phyloP scores from a whole-genome alignment of 257 asterid species.

The Penstemon barbatus region DNA sequence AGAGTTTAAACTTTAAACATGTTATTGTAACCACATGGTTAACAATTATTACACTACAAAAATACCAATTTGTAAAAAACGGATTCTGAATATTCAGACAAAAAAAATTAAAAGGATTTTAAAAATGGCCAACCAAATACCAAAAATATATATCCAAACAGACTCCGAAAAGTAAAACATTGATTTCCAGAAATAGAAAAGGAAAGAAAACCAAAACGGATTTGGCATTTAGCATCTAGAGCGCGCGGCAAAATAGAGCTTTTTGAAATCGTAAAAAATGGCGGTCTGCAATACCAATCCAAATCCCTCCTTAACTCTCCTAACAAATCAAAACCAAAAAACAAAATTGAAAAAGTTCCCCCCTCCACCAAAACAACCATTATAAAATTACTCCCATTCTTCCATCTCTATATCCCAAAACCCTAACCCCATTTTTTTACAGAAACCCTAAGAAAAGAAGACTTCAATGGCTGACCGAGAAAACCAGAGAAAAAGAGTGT shows the following conservation, averaged over 20 bases:
- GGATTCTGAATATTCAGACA: too few relatives aligned
- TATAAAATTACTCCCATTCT: neutral
- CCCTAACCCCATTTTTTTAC: constrained; percentile 25
- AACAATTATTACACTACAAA: too few relatives aligned
- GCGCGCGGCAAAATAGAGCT: constrained; percentile 36
- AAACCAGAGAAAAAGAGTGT: constrained; percentile 26
- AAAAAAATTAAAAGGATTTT: too few relatives aligned
- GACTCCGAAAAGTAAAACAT: too few relatives aligned
- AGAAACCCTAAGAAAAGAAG: constrained; percentile 2
- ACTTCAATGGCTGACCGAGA: constrained; percentile 45
- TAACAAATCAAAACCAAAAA: constrained; percentile 19
- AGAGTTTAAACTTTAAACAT: too few relatives aligned
- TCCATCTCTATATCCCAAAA: constrained; percentile 13
- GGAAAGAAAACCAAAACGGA: too few relatives aligned
- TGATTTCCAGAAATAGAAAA: too few relatives aligned
- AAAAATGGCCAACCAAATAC: too few relatives aligned
- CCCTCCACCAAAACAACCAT: constrained; percentile 10
- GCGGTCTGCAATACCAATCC: constrained; percentile 26
- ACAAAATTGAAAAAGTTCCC: neutral
- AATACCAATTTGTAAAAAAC: too few relatives aligned
- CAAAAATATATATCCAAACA: too few relatives aligned
- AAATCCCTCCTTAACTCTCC: neutral
- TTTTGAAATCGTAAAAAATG: constrained; percentile 38
- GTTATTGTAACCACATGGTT: too few relatives aligned
- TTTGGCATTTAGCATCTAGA: neutral